These are phyloP conservation scores for Tolypocladium tundrense DNA, from an alignment of 2,329 filamentous ascomycete species.

Conservation along the genomic window DNA sequence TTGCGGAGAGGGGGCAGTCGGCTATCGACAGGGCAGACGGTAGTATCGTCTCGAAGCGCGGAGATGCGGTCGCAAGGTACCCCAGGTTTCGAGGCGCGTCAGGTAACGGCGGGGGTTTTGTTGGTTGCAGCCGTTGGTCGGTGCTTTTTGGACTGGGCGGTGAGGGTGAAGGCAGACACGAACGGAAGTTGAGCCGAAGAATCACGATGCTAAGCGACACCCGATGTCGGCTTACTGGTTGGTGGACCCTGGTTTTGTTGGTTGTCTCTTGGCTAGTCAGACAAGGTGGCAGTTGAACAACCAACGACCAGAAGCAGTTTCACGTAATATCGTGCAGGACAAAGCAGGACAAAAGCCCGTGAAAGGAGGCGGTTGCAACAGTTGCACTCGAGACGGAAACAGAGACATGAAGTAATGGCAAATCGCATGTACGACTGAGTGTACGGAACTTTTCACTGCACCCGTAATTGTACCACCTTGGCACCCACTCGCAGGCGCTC, in stretches of 20 bases:
- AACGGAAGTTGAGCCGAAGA: background rate
- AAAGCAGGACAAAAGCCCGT: background rate
- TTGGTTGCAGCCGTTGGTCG: background rate
- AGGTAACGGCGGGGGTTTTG: background rate
- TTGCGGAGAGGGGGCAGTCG: background rate
- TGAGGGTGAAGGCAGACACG: background rate
- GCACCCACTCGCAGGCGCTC: background rate
- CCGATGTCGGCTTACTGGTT: constrained; percentile 2
- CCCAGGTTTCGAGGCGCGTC: background rate
- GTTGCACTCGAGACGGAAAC: background rate
- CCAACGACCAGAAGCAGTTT: background rate
- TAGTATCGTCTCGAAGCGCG: background rate
- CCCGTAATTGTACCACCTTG: background rate
- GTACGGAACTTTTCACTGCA: background rate
- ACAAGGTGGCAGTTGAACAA: background rate
- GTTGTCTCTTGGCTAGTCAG: background rate
- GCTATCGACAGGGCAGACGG: background rate
- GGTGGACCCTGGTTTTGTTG: background rate
- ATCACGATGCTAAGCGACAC: constrained; percentile 3
- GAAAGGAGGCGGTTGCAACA: background rate
- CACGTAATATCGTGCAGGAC: background rate
- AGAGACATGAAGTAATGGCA: background rate
- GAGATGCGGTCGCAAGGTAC: background rate
- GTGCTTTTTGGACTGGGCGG: background rate
- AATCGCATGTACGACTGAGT: background rate